Evolutionary conservation across 2,329 filamentous ascomycete species (phyloP), one percentile per base, ranked within the genome.

Genomic region (Apiospora koreana): DNA sequence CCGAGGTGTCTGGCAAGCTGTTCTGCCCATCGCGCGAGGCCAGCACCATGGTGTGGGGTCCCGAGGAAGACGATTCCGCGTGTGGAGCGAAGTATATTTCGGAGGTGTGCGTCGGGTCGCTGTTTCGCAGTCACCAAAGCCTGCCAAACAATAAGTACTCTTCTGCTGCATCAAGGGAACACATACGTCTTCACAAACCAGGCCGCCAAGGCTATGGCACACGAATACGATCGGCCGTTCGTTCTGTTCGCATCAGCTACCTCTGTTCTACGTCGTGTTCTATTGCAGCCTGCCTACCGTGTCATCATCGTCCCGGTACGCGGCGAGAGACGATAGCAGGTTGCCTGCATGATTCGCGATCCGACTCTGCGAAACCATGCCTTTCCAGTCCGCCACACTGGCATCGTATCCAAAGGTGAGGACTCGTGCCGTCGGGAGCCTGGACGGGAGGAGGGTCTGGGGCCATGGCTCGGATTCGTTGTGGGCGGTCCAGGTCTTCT

Each of bases 341-440:
- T 80, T 80, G 2, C 35, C 70, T 2, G 78, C 80, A 72, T 81
- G 77, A 41, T 80, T 75, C 2, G 69, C 65, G 28, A 81, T 73
- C 31, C 76, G 69, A 46, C 78, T 79, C 6, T 70, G 62, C 18
- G 74, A 73, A 16, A 75, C 73, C n/a, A 72, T 73, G 6, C 28
- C 48, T 58, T 31, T 71, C 25, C 71, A 69, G 23, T 73, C 50
- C 0, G 46, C 46, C 23, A 81, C 67, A 31, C 80, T 77, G n/a
- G 79, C 78, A 42, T 82, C 77, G 71, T 85, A 85, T 21, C 82
- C 82, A 38, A 79, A 84, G 0, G 80, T 81, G 25, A 84, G 76
- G 5, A 84, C 75, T 18, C 81, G 79, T 23, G 79, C 79, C 1
- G 71, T 77, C 0, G 69, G 62, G 41, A 83, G 70, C 68, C 76